Base-by-base conservation (phyloP, 176 grass and related monocot genomes). In the Microstegium vimineum region DNA sequence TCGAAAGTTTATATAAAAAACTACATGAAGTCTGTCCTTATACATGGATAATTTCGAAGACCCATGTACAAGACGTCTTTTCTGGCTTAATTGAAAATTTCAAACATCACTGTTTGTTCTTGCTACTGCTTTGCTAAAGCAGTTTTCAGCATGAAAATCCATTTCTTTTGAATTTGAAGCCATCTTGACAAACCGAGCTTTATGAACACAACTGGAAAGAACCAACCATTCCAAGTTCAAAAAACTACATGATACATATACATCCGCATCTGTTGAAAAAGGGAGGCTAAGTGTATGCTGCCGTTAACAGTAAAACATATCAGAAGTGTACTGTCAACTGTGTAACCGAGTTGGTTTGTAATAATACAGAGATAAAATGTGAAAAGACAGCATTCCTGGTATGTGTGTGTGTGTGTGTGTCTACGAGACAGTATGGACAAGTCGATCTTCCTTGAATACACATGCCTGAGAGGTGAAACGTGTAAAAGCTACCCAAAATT, bases 401-500 rank as follows among this genome's bases (percentile, higher is more conserved):
- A n/a, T n/a, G n/a, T n/a, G n/a, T n/a, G n/a, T n/a, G n/a, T n/a
- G n/a, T n/a, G n/a, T 10, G 78, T 36, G 5, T 28, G 49, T 41
- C 79, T 79, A 78, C 32, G 68, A 79, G 30, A 67, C 62, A 51
- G 64, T 82, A 74, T 63, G 41, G 51, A 83, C 78, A 82, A 56
- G 17, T 25, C 3, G 13, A 82, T 62, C 68, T 45, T 75, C 73
- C 64, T n/a, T n/a, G n/a, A n/a, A n/a, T n/a, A n/a, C n/a, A 86
- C 69, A 1, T 63, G 26, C 8, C 68, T 54, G 27, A 64, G 73
- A 80, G 10, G 10, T 68, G 68, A 60, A 86, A 22, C 10, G 42
- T 69, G 83, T 65, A 86, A 76, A 81, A 49, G 42, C 84, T 87
- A 76, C 64, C 11, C 42, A 76, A 77, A 62, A 74, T 20, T 35